Evolutionary conservation across 169 alveolate genomes (phyloP).

Genomic region (Eimeria nieschulzi): DNA sequence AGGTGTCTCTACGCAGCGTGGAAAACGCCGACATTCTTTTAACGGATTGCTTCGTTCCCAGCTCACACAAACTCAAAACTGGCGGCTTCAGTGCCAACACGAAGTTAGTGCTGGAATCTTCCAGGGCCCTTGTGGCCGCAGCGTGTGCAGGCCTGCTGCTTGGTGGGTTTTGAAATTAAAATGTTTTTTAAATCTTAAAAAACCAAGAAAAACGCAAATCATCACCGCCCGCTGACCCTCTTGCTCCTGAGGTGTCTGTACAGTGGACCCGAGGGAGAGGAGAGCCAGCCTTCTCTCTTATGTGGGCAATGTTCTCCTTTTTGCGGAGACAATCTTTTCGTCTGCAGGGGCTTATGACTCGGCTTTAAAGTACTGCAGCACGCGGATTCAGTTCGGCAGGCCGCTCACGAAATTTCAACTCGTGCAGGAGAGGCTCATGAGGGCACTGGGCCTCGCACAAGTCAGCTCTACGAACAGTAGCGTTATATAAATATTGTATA

Average conservation of each 20-base stretch:
- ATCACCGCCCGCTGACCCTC: no score
- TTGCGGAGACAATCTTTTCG: not conserved
- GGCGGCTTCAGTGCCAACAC: constrained; percentile 84
- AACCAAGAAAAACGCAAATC: no score
- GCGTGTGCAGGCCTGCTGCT: constrained; percentile 82
- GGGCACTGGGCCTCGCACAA: constrained; percentile 80
- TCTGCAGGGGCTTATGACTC: constrained; percentile 84
- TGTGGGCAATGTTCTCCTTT: not conserved
- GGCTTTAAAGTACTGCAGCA: constrained; percentile 78
- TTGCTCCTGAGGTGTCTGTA: no score
- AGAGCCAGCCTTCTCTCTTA: no score
- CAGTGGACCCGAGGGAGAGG: no score
- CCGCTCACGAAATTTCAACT: constrained; percentile 84
- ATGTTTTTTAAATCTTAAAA: no score
- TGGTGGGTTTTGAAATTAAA: not conserved
- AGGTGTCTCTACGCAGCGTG: constrained; percentile 86
- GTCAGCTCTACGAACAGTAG: constrained; percentile 24
- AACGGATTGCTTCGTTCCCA: constrained; percentile 86
- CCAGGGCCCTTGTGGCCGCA: constrained; percentile 86
- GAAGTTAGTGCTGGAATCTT: constrained; percentile 81
- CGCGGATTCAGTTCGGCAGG: constrained; percentile 84
- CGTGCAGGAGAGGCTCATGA: constrained; percentile 84
- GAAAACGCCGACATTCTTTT: constrained; percentile 84
- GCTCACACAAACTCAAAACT: constrained; percentile 77
- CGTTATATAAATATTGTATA: not conserved